Base-by-base conservation (phyloP, 495 filamentous ascomycete genomes). In the Letharia columbiana region DNA sequence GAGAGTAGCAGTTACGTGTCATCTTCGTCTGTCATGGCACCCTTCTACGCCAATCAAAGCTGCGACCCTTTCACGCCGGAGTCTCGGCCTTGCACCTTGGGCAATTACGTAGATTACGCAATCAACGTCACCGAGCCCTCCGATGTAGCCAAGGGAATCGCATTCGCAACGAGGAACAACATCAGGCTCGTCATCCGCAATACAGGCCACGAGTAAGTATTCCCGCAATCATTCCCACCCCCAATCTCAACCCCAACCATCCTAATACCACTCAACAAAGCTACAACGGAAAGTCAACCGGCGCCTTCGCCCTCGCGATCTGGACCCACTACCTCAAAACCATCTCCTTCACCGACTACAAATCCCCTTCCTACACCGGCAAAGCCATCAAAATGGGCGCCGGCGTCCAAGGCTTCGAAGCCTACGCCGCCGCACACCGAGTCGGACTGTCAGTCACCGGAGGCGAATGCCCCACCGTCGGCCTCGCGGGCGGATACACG, bases 111-210 rank as follows among this genome's bases (percentile, higher is more conserved):
- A 13, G 70, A 73, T 9, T 89, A 88, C 64, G 83, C 83, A 1
- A 82, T 89, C 54, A 85, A 86, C 54, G 85, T 80, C 7, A 80
- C 75, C 52, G 83, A 71, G 7, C 81, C 81, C 17, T 77, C 77
- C 54, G 80, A 91, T 63, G 74, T 89, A 39, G 81, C 83, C 65
- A 75, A 79, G 10, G 82, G 83, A 0, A 79, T 89, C 33, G 84
- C 84, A 68, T 89, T 88, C 75, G 87, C 87, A 5, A 76, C 80
- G 47, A 82, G 86, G 28, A 76, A 76, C 39, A 81, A 82, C 28
- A 64, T 89, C 2, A 76, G 87, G 52, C 74, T 91, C 3, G 76
- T 86, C 0, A 78, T 89, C 63, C 87, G 87, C 78, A 90, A 89
- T 68, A 91, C 88, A 2, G 89, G 87, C 45, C 89, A 89, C 65